Conservation (phyloP, 2,329 filamentous ascomycete species). For the Trichoderma guizhouense region DNA sequence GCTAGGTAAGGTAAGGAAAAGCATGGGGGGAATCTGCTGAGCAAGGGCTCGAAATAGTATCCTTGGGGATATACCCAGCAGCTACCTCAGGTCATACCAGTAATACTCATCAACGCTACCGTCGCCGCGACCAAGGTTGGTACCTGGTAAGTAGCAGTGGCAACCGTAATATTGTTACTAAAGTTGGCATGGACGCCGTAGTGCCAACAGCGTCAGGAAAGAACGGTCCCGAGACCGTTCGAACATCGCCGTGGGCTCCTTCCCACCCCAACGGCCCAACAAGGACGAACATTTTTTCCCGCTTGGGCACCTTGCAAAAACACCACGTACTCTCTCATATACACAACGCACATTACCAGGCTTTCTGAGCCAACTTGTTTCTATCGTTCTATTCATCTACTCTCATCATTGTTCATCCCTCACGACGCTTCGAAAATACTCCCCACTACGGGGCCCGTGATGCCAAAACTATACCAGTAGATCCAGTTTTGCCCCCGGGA, state of each 20-base stretch:
- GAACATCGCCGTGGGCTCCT: neutral
- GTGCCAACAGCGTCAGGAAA: conserved; percentile 4
- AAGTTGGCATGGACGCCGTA: conserved; percentile 1
- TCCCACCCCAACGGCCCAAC: neutral
- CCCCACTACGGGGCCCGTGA: neutral
- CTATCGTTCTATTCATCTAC: neutral
- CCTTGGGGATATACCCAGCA: neutral
- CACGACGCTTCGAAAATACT: neutral
- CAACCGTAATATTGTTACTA: neutral
- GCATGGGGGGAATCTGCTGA: neutral
- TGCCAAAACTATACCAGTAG: neutral
- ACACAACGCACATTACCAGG: neutral
- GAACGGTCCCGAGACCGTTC: neutral
- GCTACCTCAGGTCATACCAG: neutral
- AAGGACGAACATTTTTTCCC: neutral
- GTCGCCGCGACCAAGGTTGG: neutral
- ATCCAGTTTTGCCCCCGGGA: neutral
- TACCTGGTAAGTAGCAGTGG: neutral
- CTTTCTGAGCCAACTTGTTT: neutral
- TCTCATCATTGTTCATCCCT: too few species aligned
- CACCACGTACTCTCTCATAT: neutral
- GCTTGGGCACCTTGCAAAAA: neutral
- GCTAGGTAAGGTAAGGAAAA: neutral
- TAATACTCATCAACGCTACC: neutral
- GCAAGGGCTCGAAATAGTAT: neutral